phyloP scores from a whole-genome alignment of 306 rosid species.

The Cajanus cajan region DNA sequence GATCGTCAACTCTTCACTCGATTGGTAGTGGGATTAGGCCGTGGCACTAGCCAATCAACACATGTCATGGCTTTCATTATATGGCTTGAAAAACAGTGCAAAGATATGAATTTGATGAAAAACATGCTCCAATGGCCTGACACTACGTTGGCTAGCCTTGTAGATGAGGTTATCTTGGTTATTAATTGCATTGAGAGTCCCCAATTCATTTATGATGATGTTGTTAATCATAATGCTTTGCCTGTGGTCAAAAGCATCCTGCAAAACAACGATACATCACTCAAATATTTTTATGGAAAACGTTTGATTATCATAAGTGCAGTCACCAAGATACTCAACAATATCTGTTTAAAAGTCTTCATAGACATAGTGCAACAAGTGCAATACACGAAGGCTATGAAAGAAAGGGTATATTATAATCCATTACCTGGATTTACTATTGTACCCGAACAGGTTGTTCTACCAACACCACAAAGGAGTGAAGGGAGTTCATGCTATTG shows the following conservation, averaged over 20 bases:
- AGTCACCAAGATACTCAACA: constrained; percentile 23
- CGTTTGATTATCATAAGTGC: constrained; percentile 30
- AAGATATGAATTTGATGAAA: constrained; percentile 14
- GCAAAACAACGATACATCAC: neutral
- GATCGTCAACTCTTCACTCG: constrained; percentile 60
- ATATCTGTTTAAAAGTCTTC: constrained; percentile 53
- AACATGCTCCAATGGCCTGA: constrained; percentile 41
- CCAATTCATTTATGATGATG: neutral
- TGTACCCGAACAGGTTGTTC: neutral
- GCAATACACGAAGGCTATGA: neutral
- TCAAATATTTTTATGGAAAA: constrained; percentile 37
- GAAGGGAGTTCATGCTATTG: neutral
- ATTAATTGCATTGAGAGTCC: constrained; percentile 42
- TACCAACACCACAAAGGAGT: neutral
- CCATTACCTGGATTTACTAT: neutral
- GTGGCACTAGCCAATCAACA: constrained; percentile 40
- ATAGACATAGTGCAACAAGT: constrained; percentile 39
- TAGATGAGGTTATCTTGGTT: constrained; percentile 41
- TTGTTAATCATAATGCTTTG: neutral
- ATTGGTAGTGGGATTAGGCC: constrained; percentile 37
- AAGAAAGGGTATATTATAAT: neutral
- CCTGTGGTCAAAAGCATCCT: constrained; percentile 43
- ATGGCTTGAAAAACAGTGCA: constrained; percentile 50
- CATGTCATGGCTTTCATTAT: constrained; percentile 60
- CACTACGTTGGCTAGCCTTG: constrained; percentile 23